phyloP scores from a whole-genome alignment of 2,329 filamentous ascomycete species.

The Monosporascus ibericus region DNA sequence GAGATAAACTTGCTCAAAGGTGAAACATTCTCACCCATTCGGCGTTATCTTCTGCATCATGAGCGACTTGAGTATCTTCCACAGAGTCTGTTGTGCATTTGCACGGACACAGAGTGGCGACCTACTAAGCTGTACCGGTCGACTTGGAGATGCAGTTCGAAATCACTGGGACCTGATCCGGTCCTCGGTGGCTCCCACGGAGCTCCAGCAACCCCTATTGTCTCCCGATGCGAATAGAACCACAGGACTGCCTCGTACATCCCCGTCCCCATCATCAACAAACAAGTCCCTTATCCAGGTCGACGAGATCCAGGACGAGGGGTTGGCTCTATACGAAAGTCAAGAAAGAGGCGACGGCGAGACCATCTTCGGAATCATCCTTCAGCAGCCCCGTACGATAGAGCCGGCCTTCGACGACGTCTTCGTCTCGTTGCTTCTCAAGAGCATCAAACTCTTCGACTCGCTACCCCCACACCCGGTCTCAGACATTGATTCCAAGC shows the following conservation, averaged over 20 bases:
- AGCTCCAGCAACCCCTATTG: too few relatives aligned
- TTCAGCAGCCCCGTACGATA: background rate
- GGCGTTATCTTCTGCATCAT: too few relatives aligned
- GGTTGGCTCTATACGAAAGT: background rate
- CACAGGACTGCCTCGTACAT: background rate
- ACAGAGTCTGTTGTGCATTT: too few relatives aligned
- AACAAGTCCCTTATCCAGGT: background rate
- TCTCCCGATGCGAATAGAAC: too few relatives aligned
- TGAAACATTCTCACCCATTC: too few relatives aligned
- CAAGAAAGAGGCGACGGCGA: too few relatives aligned
- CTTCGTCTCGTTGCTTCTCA: slow-evolving; percentile 7
- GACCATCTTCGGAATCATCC: slow-evolving; percentile 2
- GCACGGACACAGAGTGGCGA: background rate
- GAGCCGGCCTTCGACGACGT: slow-evolving; percentile 8
- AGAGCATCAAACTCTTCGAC: background rate
- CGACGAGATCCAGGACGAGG: background rate
- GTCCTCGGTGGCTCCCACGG: too few relatives aligned
- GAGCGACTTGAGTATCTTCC: too few relatives aligned
- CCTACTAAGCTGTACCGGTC: slow-evolving; percentile 8
- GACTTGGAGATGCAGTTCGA: background rate
- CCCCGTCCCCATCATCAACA: background rate
- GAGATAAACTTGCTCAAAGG: too few relatives aligned
- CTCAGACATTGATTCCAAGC: too few relatives aligned
- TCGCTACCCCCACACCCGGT: too few relatives aligned
- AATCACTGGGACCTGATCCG: slow-evolving; percentile 5